These are phyloP conservation scores for Nakazawaea anatomiae DNA, from an alignment of 805 yeast genomes.

Conservation along the genomic window DNA sequence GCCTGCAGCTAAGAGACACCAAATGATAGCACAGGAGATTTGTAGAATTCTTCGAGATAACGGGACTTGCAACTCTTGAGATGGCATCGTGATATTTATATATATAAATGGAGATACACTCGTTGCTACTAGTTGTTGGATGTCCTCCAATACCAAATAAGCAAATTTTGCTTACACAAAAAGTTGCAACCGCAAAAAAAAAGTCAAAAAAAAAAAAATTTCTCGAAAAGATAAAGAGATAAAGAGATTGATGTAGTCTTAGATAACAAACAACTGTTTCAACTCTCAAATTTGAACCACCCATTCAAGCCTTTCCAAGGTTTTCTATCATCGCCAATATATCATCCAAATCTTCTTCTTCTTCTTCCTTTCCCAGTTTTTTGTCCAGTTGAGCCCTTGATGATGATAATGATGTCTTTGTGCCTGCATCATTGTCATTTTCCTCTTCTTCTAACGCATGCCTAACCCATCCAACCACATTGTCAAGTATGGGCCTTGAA, in stretches of 20 bases:
- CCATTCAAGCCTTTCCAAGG: conserved; percentile 20
- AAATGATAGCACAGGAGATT: conserved; percentile 64
- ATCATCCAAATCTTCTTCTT: conserved; percentile 18
- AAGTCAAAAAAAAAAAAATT: no score
- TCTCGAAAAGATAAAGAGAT: no score
- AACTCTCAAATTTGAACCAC: no score
- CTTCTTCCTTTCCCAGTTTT: not conserved
- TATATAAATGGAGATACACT: not conserved
- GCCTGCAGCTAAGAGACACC: conserved; percentile 93
- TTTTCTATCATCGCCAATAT: conserved; percentile 22
- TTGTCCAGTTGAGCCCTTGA: no score
- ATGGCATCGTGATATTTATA: conserved; percentile 1
- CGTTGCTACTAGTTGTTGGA: no score
- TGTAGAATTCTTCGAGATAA: conserved; percentile 38
- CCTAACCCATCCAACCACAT: conserved; percentile 29
- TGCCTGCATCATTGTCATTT: not conserved
- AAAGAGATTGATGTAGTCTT: no score
- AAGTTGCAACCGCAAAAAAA: no score
- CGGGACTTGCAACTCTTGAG: conserved; percentile 12
- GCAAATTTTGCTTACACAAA: no score
- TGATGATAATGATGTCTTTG: no score
- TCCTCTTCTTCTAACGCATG: conserved; percentile 13
- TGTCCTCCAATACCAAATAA: no score
- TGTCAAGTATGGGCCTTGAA: conserved; percentile 43
- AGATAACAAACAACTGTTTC: no score